These are phyloP conservation scores for Ceratocystis harringtonii DNA, from an alignment of 2,329 filamentous ascomycete genomes.

Conservation along the genomic window DNA sequence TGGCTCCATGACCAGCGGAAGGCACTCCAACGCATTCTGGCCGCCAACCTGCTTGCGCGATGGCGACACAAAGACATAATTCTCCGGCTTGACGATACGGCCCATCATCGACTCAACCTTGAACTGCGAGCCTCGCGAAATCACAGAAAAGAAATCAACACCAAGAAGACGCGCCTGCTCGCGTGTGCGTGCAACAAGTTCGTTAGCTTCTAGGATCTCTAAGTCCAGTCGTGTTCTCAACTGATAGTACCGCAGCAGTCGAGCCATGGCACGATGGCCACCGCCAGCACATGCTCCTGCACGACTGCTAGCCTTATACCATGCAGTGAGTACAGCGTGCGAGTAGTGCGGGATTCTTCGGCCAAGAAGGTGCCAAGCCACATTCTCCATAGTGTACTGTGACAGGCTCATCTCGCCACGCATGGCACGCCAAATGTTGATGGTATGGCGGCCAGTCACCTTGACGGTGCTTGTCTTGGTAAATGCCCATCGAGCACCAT, in stretches of 20 bases:
- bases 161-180: conserved; percentile 88
- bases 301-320: conserved; percentile 40
- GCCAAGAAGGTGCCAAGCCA: conserved; percentile 80
- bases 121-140: conserved; percentile 88
- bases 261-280: conserved; percentile 34
- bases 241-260: conserved; percentile 64
- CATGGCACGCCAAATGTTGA: conserved; percentile 97
- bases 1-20: conserved; percentile 94
- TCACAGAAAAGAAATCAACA: conserved; percentile 93
- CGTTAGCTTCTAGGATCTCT: conserved; percentile 83
- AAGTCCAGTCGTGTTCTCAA: conserved; percentile 65
- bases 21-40: conserved; percentile 86
- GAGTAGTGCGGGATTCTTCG: conserved; percentile 77
- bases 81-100: conserved; percentile 91
- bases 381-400: conserved; percentile 93
- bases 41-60: conserved; percentile 81
- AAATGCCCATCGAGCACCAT: conserved; percentile 83
- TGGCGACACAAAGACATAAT: conserved; percentile 78
- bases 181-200: conserved; percentile 74
- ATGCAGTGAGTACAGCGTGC: conserved; percentile 61
- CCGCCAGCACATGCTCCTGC: not conserved
- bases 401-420: conserved; percentile 77
- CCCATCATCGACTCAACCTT: conserved; percentile 99
- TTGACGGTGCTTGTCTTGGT: conserved; percentile 83
- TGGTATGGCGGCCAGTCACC: conserved; percentile 87